Evolutionary conservation across 78 protist genomes (phyloP).

Genomic region (Dictyostelium citrinum): DNA sequence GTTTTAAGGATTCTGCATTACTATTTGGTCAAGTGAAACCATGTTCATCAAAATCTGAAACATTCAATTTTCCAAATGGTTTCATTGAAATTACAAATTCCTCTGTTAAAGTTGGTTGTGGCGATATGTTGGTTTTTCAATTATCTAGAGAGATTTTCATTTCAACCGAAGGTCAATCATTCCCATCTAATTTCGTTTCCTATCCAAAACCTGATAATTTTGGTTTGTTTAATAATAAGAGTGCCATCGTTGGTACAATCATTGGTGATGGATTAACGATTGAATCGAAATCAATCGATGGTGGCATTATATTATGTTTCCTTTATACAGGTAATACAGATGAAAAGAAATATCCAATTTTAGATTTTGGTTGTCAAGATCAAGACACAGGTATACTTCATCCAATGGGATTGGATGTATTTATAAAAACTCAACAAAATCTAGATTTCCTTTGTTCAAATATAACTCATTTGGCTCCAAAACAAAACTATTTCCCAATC

Average conservation of each 20-base stretch:
- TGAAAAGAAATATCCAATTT: not conserved
- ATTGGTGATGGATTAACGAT: slow-evolving; percentile 12
- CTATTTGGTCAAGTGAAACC: not conserved
- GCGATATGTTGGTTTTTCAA: not conserved
- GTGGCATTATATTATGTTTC: not conserved
- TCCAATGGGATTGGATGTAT: not conserved
- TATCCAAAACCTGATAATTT: slow-evolving; percentile 30
- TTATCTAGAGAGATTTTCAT: not conserved
- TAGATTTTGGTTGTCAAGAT: slow-evolving; percentile 12
- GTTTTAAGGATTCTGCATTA: not conserved
- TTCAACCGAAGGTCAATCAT: not conserved
- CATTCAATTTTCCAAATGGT: not conserved
- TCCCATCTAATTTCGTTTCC: slow-evolving; percentile 23
- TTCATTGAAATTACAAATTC: not conserved
- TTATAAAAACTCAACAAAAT: not conserved
- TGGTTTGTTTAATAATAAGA: not conserved
- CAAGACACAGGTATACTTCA: not conserved
- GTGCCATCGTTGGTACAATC: slow-evolving; percentile 5
- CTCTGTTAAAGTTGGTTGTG: not conserved
- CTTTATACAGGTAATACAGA: not conserved
- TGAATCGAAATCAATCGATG: not conserved
- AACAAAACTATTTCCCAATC: not conserved
- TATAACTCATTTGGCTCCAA: not conserved
- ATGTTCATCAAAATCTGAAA: not conserved
- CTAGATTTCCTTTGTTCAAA: not conserved